phyloP scores from a whole-genome alignment of 1,139 yeast species.

The Candida glucosophila region DNA sequence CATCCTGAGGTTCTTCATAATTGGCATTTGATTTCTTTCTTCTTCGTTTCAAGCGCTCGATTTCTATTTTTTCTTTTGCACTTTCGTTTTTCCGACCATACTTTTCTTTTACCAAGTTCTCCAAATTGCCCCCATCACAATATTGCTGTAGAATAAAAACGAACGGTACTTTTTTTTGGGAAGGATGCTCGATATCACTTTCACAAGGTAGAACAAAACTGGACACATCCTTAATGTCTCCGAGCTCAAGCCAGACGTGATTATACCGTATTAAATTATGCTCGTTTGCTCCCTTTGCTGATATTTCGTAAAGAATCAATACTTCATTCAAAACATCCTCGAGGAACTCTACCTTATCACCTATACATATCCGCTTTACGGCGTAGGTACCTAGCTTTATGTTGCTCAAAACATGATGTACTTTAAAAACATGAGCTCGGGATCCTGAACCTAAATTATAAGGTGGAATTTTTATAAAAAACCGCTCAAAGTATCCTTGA shows the following conservation, averaged over 20 bases:
- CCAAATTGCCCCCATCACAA: conserved; percentile 83
- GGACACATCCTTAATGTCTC: conserved; percentile 41
- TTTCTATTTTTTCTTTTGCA: conserved; percentile 19
- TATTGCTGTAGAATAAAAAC: conserved; percentile 79
- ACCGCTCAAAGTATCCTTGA: conserved; percentile 66
- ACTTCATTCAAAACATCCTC: conserved; percentile 73
- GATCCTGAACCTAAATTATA: conserved; percentile 66
- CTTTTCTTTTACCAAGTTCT: conserved; percentile 45
- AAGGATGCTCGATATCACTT: conserved; percentile 7
- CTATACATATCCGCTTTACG: conserved; percentile 75
- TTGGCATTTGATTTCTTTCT: conserved; percentile 6
- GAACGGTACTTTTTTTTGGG: conserved; percentile 48
- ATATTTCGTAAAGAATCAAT: conserved; percentile 45
- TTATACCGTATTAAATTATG: conserved; percentile 72
- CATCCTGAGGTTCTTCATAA: conserved; percentile 9
- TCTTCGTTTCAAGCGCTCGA: conserved; percentile 16
- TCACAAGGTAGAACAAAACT: conserved; percentile 18
- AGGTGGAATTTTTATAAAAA: conserved; percentile 44
- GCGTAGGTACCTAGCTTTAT: conserved; percentile 74
- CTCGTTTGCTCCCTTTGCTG: conserved; percentile 30
- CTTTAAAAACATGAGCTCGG: conserved; percentile 76
- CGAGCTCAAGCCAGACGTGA: conserved; percentile 87
- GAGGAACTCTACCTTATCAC: conserved; percentile 60
- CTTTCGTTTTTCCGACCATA: conserved; percentile 16
- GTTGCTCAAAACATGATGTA: conserved; percentile 67